Percentiles rank a stretch among this genome's conserved stretches.
phyloP scores from a whole-genome alignment of 2,329 filamentous ascomycete genomes.

The Coniochaeta ligniaria region DNA sequence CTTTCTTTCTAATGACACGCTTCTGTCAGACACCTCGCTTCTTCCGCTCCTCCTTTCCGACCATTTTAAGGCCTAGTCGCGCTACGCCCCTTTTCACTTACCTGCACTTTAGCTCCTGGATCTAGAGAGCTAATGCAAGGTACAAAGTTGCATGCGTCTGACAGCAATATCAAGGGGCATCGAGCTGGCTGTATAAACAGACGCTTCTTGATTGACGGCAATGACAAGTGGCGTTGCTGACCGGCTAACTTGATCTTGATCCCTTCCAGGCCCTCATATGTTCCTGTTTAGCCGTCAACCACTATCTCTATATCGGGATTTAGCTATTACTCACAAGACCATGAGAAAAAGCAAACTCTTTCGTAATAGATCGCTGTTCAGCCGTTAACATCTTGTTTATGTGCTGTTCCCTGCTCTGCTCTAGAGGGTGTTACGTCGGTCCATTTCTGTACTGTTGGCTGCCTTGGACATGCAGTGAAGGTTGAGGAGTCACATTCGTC shows the following conservation, averaged over 20 bases:
- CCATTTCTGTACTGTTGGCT: neutral
- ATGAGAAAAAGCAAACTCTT: neutral
- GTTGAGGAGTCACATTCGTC: neutral
- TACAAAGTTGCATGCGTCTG: neutral
- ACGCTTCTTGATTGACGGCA: neutral
- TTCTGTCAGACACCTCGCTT: neutral
- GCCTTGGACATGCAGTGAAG: neutral
- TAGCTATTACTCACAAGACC: neutral
- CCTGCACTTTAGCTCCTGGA: neutral
- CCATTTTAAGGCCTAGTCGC: neutral
- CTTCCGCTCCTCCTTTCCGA: no score
- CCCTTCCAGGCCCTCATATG: neutral
- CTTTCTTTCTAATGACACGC: neutral
- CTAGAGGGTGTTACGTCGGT: neutral
- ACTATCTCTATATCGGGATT: neutral
- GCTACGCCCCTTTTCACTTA: neutral
- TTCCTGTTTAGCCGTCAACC: neutral
- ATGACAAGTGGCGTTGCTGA: neutral
- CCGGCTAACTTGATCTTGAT: neutral
- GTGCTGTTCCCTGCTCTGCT: neutral
- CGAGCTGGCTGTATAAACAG: neutral
- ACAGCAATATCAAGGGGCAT: neutral
- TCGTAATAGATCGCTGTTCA: neutral
- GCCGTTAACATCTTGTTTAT: neutral
- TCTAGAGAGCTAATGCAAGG: neutral